Percentiles rank a stretch among this genome's conserved stretches.
These are phyloP conservation scores for Croton setiger DNA, from an alignment of 441 rosid genomes.

Conservation along the genomic window DNA sequence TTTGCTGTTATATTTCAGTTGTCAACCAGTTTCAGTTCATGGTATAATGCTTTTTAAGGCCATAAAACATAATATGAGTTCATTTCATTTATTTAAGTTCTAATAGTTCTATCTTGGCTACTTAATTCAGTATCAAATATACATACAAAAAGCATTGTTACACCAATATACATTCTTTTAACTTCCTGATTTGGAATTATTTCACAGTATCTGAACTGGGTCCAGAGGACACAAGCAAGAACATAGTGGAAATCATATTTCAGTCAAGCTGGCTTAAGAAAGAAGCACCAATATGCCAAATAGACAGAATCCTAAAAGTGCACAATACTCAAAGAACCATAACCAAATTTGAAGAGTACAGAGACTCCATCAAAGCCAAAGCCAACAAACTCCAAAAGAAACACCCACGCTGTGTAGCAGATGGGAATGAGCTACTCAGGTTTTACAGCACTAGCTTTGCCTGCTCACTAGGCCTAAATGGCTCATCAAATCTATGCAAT, in stretches of 20 bases:
- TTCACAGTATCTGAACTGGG: constrained; percentile 62
- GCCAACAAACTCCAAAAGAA: constrained; percentile 54
- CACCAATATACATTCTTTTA: constrained; percentile 1
- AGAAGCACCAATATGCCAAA: constrained; percentile 57
- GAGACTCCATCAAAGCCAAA: constrained; percentile 63
- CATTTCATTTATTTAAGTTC: not conserved
- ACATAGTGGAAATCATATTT: constrained; percentile 82
- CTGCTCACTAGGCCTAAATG: constrained; percentile 58
- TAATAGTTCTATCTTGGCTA: not conserved
- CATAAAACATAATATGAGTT: not conserved
- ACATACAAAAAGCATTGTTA: not conserved
- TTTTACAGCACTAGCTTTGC: constrained; percentile 59
- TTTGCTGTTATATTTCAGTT: not conserved
- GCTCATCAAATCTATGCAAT: constrained; percentile 62
- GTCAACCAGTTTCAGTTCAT: not conserved
- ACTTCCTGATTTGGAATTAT: not conserved
- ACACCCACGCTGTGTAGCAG: constrained; percentile 76
- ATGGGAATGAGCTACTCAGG: constrained; percentile 79
- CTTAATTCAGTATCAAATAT: not conserved
- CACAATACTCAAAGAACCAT: constrained; percentile 63
- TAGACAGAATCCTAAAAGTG: constrained; percentile 70
- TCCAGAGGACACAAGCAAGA: constrained; percentile 73
- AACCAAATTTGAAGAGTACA: constrained; percentile 64
- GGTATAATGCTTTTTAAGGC: constrained; percentile 1
- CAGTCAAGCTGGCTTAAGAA: constrained; percentile 80